These are phyloP conservation scores for Pseudozyma hubeiensis DNA, from an alignment of 1,284 basidiomycete genomes.

Conservation along the genomic window DNA sequence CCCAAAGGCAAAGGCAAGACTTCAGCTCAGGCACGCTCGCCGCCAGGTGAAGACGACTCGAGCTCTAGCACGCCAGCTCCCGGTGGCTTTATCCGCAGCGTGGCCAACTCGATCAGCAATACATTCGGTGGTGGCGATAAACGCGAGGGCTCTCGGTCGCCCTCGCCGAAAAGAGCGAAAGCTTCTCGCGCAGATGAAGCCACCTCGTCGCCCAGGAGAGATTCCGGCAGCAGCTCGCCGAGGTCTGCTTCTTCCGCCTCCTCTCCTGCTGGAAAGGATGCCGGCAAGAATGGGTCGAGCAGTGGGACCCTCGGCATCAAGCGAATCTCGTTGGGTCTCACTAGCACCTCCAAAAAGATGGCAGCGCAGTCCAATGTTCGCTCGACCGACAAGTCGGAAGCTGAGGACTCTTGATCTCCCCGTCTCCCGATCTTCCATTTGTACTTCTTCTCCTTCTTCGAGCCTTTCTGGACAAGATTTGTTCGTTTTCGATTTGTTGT, in stretches of 20 bases:
- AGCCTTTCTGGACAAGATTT: conserved; percentile 19
- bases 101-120: conserved; percentile 47
- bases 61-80: conserved; percentile 12
- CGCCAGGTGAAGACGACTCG: conserved; percentile 11
- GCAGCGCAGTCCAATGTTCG: conserved; percentile 41
- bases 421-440: not conserved
- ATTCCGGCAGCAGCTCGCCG: conserved; percentile 12
- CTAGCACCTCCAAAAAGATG: conserved; percentile 49
- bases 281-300: conserved; percentile 20
- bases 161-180: conserved; percentile 32
- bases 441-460: not conserved
- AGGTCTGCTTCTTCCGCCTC: not conserved
- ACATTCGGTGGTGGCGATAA: conserved; percentile 31
- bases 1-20: conserved; percentile 31
- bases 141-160: conserved; percentile 30
- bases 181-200: conserved; percentile 11
- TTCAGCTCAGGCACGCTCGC: conserved; percentile 8
- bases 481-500: conserved; percentile 6
- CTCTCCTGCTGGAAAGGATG: conserved; percentile 9
- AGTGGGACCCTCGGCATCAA: conserved; percentile 40
- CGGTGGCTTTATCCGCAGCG: conserved; percentile 44
- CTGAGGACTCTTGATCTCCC: conserved; percentile 20
- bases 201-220: conserved; percentile 16
- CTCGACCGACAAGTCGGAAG: conserved; percentile 33
- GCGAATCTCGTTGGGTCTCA: conserved; percentile 46